These are phyloP conservation scores for Batkoa obscura DNA, from an alignment of 371 early-diverging fungal species.

Conservation along the genomic window DNA sequence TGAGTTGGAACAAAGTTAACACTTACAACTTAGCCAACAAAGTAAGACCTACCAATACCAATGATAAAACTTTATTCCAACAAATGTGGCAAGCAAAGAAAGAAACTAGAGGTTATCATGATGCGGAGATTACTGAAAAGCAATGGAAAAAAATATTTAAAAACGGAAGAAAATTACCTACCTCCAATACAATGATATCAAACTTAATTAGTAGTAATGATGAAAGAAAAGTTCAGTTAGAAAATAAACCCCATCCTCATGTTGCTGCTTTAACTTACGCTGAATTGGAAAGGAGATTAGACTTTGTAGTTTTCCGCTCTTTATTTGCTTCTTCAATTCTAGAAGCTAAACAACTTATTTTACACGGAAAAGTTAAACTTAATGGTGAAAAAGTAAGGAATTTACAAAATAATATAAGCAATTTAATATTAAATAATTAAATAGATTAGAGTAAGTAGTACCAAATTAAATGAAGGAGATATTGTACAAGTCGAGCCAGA, in stretches of 20 bases:
- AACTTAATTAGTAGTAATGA: not conserved
- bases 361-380: conserved; percentile 72
- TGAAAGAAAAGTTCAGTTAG: not conserved
- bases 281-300: conserved; percentile 75
- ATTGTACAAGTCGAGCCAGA: conserved; percentile 65
- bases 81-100: conserved; percentile 87
- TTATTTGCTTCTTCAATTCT: conserved; percentile 75
- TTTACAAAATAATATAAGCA: not conserved
- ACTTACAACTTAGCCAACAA: conserved; percentile 65
- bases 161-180: conserved; percentile 37
- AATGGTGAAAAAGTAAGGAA: conserved; percentile 66
- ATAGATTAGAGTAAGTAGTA: not conserved
- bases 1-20: conserved; percentile 88
- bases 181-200: conserved; percentile 23
- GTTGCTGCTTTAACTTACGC: conserved; percentile 68
- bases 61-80: conserved; percentile 70
- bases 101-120: conserved; percentile 85
- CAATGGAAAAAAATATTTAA: conserved; percentile 53
- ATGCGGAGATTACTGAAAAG: conserved; percentile 60
- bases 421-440: not conserved
- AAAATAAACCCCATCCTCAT: conserved; percentile 34
- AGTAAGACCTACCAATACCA: conserved; percentile 22
- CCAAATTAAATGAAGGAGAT: conserved; percentile 68
- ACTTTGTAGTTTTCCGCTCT: conserved; percentile 78
- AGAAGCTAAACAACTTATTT: conserved; percentile 63